phyloP scores from a whole-genome alignment of 306 rosid genomes.

The Hippophae rhamnoides region DNA sequence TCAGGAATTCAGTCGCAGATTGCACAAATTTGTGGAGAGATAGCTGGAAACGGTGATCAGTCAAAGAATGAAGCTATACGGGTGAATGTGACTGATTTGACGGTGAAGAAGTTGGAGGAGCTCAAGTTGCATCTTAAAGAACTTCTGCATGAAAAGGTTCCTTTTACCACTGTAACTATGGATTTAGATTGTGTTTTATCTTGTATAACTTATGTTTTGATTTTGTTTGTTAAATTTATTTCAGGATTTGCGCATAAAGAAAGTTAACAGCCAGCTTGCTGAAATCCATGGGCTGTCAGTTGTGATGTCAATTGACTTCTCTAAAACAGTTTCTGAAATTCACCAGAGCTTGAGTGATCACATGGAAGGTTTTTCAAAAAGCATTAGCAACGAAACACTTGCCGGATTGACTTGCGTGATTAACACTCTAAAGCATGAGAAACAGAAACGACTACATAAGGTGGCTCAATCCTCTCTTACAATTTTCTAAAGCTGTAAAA shows the following conservation, averaged over 20 bases:
- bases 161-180: background rate
- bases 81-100: conserved; percentile 37
- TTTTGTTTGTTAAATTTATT: conserved; percentile 4
- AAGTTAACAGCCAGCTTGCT: conserved; percentile 43
- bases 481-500: background rate
- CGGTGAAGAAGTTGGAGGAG: conserved; percentile 56
- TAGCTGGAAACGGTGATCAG: conserved; percentile 42
- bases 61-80: conserved; percentile 28
- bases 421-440: conserved; percentile 56
- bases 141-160: conserved; percentile 77
- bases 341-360: conserved; percentile 67
- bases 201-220: background rate
- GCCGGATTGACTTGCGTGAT: conserved; percentile 61
- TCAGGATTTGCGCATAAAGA: conserved; percentile 69
- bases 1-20: conserved; percentile 52
- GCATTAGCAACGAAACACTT: conserved; percentile 80
- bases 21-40: conserved; percentile 50
- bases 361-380: conserved; percentile 28
- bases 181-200: conserved; percentile 7
- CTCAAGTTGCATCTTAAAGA: conserved; percentile 68
- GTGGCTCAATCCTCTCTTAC: conserved; percentile 23
- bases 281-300: conserved; percentile 49
- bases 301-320: conserved; percentile 64
- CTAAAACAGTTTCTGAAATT: conserved; percentile 41
- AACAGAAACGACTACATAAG: conserved; percentile 66